These are phyloP conservation scores for Pseudocohnilembus persalinus DNA, from an alignment of 169 alveolate genomes.

Conservation along the genomic window DNA sequence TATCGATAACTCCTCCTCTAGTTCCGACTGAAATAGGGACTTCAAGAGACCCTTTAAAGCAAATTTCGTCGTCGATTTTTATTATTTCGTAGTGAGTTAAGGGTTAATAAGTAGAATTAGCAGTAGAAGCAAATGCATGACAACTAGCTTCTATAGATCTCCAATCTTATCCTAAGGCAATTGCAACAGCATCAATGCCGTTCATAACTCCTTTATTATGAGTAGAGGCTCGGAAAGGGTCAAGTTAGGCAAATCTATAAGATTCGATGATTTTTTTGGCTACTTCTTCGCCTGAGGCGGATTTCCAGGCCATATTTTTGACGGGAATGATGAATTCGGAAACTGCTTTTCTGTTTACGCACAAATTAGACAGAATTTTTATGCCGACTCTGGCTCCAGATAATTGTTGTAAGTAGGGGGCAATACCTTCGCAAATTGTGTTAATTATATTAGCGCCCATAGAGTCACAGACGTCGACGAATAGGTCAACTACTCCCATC, in stretches of 20 bases:
- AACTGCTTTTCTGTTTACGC: conserved; percentile 73
- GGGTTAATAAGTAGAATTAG: conserved; percentile 45
- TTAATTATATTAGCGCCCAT: conserved; percentile 89
- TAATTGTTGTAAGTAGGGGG: conserved; percentile 58
- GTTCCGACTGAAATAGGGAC: conserved; percentile 85
- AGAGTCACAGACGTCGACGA: conserved; percentile 80
- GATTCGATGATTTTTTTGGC: conserved; percentile 79
- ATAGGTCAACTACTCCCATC: conserved; percentile 69
- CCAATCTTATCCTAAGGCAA: conserved; percentile 87
- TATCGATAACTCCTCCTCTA: conserved; percentile 83
- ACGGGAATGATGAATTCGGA: conserved; percentile 73
- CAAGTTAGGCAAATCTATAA: conserved; percentile 73
- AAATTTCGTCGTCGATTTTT: conserved; percentile 42
- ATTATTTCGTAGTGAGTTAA: conserved; percentile 38
- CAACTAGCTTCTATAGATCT: conserved; percentile 85
- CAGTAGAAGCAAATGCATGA: conserved; percentile 80
- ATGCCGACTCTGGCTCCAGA: conserved; percentile 70
- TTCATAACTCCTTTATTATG: conserved; percentile 89
- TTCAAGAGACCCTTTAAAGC: conserved; percentile 70
- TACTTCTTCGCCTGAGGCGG: conserved; percentile 71
- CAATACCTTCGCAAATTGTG: conserved; percentile 75
- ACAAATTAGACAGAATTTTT: conserved; percentile 77
- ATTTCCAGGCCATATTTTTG: conserved; percentile 63
- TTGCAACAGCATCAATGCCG: conserved; percentile 87
- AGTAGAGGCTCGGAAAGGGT: conserved; percentile 82